Evolutionary conservation across 2,329 filamentous ascomycete species (phyloP), one percentile per base, ranked within the genome.

Genomic region (Dothidotthia symphoricarpi): DNA sequence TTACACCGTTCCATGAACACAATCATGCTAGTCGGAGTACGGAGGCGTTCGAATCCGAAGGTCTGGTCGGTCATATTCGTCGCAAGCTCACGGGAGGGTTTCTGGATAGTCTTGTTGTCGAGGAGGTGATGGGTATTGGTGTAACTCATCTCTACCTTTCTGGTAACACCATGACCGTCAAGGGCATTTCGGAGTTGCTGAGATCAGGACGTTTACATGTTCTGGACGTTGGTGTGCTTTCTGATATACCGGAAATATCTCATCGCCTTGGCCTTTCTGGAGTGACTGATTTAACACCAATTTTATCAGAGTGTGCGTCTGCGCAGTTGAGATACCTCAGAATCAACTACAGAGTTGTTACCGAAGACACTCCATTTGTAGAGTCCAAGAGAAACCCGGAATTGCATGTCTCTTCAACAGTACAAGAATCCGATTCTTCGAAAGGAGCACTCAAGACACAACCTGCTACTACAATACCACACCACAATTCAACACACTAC

Each of bases 91-190:
- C 61, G 0, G 44, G 45, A 25, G 60, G 60, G 1, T 74, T 78
- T 28, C 70, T 76, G 12, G 74, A 73, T 8, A 71, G 74, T 33
- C 70, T 79, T 19, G 72, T 75, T 25, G 72, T 81, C 17, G 78
- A 82, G 48, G 72, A 79, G 46, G 65, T 75, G 1, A 69, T 74
- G 15, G 69, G 75, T 49, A 64, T 68, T 8, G 80, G 80, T 2
- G 72, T 82, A 25, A 82, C 79, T 0, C 79, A 83, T 61, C 63
- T 83, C 2, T 80, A 79, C 50, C 70, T 82, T 11, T 70, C 78
- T 3, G 71, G 72, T 6, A 83, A 82, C 39, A 51, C 64, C 3
- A 56, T 82, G 4, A 79, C 76, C 1, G 71, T 77, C 0, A 76
- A 80, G 54, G 78, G 77, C 0, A 62, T 78, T 5, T 75, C 73